A percentile compares a stretch with the other conserved stretches of the same genome.
phyloP scores from a whole-genome alignment of 345 rosid species.

The Stellera chamaejasme region DNA sequence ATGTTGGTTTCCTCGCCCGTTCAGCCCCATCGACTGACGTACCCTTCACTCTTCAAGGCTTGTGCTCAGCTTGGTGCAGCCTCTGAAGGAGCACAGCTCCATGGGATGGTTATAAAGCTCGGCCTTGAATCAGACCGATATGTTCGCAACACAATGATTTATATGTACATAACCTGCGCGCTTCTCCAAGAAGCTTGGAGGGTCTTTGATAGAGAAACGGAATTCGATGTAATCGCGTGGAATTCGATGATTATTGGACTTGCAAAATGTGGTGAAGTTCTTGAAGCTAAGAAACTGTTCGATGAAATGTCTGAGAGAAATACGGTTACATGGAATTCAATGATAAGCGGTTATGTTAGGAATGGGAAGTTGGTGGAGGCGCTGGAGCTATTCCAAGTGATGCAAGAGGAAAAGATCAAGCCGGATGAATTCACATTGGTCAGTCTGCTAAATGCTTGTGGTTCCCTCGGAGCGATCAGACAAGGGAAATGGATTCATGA shows the following conservation, averaged over 20 bases:
- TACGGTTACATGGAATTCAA: slow-evolving; percentile 34
- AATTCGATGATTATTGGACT: slow-evolving; percentile 35
- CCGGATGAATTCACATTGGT: slow-evolving; percentile 5
- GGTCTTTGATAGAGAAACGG: slow-evolving; percentile 30
- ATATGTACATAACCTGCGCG: slow-evolving; percentile 14
- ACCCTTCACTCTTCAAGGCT: slow-evolving; percentile 80
- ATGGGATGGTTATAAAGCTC: slow-evolving; percentile 53
- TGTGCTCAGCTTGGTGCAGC: slow-evolving; percentile 45
- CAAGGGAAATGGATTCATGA: slow-evolving; percentile 79
- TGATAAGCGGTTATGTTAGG: slow-evolving; percentile 29
- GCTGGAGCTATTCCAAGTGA: slow-evolving; percentile 23
- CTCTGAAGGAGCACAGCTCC: slow-evolving; percentile 52
- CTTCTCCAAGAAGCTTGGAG: slow-evolving; percentile 20
- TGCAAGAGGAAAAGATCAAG: slow-evolving; percentile 10
- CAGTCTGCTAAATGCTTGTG: slow-evolving; percentile 54
- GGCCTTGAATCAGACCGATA: slow-evolving; percentile 60
- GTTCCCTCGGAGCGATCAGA: slow-evolving; percentile 46
- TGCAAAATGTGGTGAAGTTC: slow-evolving; percentile 26
- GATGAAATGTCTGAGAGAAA: slow-evolving; percentile 25
- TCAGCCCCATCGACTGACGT: slow-evolving; percentile 59
- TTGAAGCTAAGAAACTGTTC: slow-evolving; percentile 26
- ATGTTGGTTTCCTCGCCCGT: slow-evolving; percentile 36
- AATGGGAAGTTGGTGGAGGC: slow-evolving; percentile 28
- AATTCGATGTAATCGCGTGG: slow-evolving; percentile 35
- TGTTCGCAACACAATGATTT: not conserved